Evolutionary conservation across 2,329 filamentous ascomycete species (phyloP).

Genomic region (Aspergillus transmontanensis): DNA sequence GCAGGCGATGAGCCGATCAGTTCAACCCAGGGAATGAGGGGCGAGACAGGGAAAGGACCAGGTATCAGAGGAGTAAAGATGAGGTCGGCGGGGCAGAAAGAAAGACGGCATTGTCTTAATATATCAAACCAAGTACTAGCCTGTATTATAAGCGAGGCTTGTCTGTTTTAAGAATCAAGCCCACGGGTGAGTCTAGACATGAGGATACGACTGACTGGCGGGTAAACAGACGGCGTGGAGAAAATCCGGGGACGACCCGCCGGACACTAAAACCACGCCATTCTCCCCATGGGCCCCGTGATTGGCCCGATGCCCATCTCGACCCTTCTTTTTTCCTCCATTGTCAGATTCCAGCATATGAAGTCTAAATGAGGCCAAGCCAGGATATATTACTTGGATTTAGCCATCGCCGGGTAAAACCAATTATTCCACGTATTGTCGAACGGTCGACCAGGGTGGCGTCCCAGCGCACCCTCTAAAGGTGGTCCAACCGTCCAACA

Average conservation of each 20-base stretch:
- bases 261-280: conserved; percentile 8
- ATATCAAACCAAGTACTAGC: conserved; percentile 2
- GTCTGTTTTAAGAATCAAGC: conserved; percentile 1
- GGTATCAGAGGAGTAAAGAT: background rate
- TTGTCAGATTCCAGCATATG: background rate
- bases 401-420: conserved; percentile 11
- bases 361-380: background rate
- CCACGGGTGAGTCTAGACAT: background rate
- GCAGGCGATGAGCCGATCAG: background rate
- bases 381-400: conserved; percentile 9
- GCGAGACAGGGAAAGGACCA: background rate
- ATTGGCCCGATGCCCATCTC: conserved; percentile 7
- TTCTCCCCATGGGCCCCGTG: background rate
- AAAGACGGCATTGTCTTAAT: conserved; percentile 5
- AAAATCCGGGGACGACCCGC: conserved; percentile 17
- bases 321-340: background rate
- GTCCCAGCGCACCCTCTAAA: background rate
- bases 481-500: background rate
- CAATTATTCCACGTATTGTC: conserved; percentile 5
- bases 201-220: conserved; percentile 3
- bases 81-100: background rate
- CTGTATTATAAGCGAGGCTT: background rate
- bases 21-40: background rate
- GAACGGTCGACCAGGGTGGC: background rate
- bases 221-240: conserved; percentile 7